These are phyloP conservation scores for Phytophthora rubi DNA, from an alignment of 352 stramenopile genomes.

Conservation along the genomic window DNA sequence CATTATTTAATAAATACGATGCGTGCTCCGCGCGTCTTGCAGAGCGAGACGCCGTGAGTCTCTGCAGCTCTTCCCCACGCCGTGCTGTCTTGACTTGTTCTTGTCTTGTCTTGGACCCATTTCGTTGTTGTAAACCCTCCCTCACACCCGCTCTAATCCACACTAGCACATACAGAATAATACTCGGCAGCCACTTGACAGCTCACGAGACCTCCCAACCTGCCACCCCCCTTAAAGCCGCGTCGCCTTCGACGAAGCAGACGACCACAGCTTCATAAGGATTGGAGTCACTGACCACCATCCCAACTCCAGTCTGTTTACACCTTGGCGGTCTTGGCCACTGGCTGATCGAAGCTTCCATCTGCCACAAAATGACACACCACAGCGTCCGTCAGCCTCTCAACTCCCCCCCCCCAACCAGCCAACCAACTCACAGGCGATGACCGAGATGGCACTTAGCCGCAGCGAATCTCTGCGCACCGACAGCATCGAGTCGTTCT, in stretches of 20 bases:
- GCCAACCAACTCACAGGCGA: slow-evolving; percentile 48
- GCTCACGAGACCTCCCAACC: background rate
- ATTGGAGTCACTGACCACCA: background rate
- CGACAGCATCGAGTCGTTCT: slow-evolving; percentile 51
- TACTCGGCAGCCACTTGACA: background rate
- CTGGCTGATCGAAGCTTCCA: slow-evolving; percentile 45
- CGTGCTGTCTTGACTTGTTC: slow-evolving; percentile 16
- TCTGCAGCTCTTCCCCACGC: slow-evolving; percentile 6
- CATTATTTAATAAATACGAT: slow-evolving; percentile 41
- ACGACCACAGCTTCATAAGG: background rate
- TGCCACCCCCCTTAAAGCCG: background rate
- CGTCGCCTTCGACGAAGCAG: slow-evolving; percentile 18
- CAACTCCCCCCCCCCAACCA: background rate
- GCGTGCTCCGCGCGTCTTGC: slow-evolving; percentile 1
- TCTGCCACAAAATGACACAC: slow-evolving; percentile 27
- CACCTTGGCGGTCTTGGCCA: slow-evolving; percentile 34
- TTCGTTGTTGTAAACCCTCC: background rate
- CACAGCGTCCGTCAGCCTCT: slow-evolving; percentile 9
- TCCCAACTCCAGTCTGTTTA: slow-evolving; percentile 1
- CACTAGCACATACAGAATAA: slow-evolving; percentile 41
- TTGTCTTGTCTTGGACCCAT: background rate
- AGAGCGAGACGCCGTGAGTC: slow-evolving; percentile 3
- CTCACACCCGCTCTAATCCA: slow-evolving; percentile 39
- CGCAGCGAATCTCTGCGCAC: slow-evolving; percentile 43
- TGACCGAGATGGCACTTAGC: slow-evolving; percentile 46